These are phyloP conservation scores for Metarhizium guizhouense DNA, from an alignment of 2,329 filamentous ascomycete species.

Conservation along the genomic window DNA sequence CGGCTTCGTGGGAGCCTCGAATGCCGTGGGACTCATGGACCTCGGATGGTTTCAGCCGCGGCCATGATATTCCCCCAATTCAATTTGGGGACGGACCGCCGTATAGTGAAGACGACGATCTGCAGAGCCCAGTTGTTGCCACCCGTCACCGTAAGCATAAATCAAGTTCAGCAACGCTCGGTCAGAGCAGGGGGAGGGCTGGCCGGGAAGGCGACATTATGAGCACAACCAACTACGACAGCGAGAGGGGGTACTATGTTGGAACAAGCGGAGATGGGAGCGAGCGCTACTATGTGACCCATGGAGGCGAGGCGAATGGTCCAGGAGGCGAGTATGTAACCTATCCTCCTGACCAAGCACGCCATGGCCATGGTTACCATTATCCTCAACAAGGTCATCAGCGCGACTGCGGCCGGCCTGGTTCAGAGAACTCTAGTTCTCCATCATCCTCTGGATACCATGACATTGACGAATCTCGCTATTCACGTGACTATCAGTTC, in stretches of 20 bases:
- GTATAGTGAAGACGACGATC: constrained; percentile 91
- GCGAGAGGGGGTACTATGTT: constrained; percentile 58
- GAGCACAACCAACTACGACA: constrained; percentile 42
- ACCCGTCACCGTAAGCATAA: constrained; percentile 82
- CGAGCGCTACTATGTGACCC: constrained; percentile 66
- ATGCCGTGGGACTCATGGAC: constrained; percentile 50
- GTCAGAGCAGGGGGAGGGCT: constrained; percentile 32
- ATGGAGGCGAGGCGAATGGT: constrained; percentile 61
- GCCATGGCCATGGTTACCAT: constrained; percentile 42
- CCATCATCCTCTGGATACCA: constrained; percentile 49
- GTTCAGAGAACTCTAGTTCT: constrained; percentile 50
- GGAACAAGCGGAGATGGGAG: constrained; percentile 61
- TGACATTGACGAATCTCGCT: constrained; percentile 65
- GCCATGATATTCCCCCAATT: constrained; percentile 69
- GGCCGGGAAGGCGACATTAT: constrained; percentile 36
- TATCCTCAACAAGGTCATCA: constrained; percentile 36
- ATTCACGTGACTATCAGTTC: constrained; percentile 88
- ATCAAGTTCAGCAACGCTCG: constrained; percentile 48
- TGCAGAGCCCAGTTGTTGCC: constrained; percentile 83
- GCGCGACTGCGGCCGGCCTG: constrained; percentile 41
- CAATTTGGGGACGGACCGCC: constrained; percentile 82
- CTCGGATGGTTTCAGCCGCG: constrained; percentile 46
- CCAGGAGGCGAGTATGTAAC: constrained; percentile 75
- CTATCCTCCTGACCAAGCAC: constrained; percentile 58
- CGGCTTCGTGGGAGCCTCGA: constrained; percentile 64